Base-by-base conservation (phyloP, 2,329 filamentous ascomycete genomes). In the Alternaria sp. region DNA sequence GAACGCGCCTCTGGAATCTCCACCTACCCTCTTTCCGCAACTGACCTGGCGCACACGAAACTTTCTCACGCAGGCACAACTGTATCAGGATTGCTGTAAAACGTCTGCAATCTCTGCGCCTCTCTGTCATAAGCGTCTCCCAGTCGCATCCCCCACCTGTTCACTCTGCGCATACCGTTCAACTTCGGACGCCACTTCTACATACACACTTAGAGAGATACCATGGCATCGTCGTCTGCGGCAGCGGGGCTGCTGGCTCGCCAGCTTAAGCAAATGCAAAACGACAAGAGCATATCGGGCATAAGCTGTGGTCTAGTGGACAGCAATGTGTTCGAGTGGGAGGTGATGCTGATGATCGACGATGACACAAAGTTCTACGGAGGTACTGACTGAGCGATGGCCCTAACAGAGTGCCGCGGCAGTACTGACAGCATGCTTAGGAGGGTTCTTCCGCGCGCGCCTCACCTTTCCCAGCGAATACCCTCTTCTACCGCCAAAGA, bases 271-370 rank as follows among this genome's bases (percentile, higher is more conserved):
- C 90, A 96, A 77, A 98, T 99, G 88, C 92, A 96, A 81, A 88
- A 86, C 24, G 90, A 92, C 78, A 94, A 93, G 76, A 93, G 97
- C 79, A 91, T 98, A 47, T 93, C 93, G 0, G 95, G 94, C 54
- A 97, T 98, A 75, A 97, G 93, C 63, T 96, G 93, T 72, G 95
- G 95, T 0, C 83, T 99, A 43, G 89, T 94, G 53, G 89, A 90
- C 72, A 91, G 91, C 78, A 91, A 96, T 77, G 89, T 98, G 9
- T 97, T 97, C 68, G 91, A 96, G 82, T 99, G 95, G 95, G 94
- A 98, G 80, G 93, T 98, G 20, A 97, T 97, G 91, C 88, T 99
- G 62, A 98, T 99, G 94, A 94, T 98, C 67, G 93, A 88, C 64
- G 94, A 97, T 71, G 93, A 96, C 75, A 94, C 91, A 81, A 94